Conservation (phyloP, 148 eudicot species). For the Pharnaceum exiguum region DNA sequence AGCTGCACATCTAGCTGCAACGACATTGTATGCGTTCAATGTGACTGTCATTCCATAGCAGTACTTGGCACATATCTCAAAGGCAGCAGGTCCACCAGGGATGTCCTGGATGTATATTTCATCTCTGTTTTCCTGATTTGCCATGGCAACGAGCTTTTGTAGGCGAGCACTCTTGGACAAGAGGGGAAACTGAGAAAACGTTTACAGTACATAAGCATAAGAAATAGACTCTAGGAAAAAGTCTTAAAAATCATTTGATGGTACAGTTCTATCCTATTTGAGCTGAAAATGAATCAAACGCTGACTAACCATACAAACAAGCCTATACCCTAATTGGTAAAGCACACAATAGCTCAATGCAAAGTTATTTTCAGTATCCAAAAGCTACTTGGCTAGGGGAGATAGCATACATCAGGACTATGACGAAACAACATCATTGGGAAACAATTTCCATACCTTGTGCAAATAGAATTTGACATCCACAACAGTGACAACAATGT, state of each 20-base stretch:
- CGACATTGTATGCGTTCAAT: conserved; percentile 78
- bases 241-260: neutral
- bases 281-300: no score
- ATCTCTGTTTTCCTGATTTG: conserved; percentile 48
- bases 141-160: conserved; percentile 57
- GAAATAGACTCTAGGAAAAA: neutral
- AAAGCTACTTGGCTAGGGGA: no score
- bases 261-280: no score
- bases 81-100: conserved; percentile 84
- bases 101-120: conserved; percentile 64
- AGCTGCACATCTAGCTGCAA: conserved; percentile 86
- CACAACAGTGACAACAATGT: conserved; percentile 63
- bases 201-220: conserved; percentile 6
- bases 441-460: conserved; percentile 44
- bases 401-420: no score
- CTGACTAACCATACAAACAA: no score
- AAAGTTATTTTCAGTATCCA: no score
- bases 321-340: no score
- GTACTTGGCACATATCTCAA: conserved; percentile 82
- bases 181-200: conserved; percentile 59
- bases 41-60: conserved; percentile 92
- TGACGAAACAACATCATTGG: neutral
- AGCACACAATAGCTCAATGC: no score
- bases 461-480: conserved; percentile 87
- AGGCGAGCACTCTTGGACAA: conserved; percentile 79